phyloP scores from a whole-genome alignment of 208 protist genomes.

The Trypanosoma rangeli region DNA sequence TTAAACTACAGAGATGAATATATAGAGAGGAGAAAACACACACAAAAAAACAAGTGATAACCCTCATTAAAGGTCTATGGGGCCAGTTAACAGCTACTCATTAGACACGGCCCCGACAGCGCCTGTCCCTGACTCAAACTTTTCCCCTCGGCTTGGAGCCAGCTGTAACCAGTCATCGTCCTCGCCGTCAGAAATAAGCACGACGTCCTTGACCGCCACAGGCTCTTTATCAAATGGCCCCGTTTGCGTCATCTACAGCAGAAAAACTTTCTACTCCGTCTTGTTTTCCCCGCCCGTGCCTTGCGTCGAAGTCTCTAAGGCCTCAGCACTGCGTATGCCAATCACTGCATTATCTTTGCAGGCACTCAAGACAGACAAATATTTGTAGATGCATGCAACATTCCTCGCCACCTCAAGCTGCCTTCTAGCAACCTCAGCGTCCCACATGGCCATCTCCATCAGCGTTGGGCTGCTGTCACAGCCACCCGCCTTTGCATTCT shows the following conservation, averaged over 20 bases:
- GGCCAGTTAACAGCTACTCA: background rate
- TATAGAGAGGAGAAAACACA: background rate
- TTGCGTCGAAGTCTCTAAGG: background rate
- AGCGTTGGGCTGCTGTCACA: conserved; percentile 9
- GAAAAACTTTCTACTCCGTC: background rate
- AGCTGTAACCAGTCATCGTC: background rate
- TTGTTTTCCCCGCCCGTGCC: background rate
- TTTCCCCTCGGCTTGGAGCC: background rate
- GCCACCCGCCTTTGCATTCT: background rate
- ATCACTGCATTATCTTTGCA: background rate
- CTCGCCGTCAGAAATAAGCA: conserved; percentile 1
- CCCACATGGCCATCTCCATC: conserved; percentile 19
- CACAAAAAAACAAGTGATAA: background rate
- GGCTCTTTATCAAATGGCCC: background rate
- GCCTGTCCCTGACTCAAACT: background rate
- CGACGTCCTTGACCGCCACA: background rate
- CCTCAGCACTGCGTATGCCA: background rate
- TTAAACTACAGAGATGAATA: background rate
- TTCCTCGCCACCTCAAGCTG: background rate
- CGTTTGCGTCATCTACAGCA: background rate
- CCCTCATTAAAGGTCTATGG: background rate
- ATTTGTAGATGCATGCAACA: background rate
- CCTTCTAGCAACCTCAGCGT: background rate
- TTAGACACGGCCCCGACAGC: background rate
- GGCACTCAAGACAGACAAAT: background rate